These are phyloP conservation scores for Blastobotrys persicus DNA, from an alignment of 1,139 yeast genomes.

Conservation along the genomic window DNA sequence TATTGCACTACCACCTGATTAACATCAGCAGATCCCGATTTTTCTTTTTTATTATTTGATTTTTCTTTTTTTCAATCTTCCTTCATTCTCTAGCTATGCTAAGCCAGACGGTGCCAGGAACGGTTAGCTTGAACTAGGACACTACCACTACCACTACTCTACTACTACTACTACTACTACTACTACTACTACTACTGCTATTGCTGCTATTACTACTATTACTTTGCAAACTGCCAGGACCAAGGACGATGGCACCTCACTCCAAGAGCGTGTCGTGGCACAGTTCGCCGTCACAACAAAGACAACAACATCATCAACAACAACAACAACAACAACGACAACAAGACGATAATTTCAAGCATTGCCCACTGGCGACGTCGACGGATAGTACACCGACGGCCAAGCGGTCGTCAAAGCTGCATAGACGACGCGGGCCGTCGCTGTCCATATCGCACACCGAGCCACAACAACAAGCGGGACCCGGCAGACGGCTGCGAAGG, in stretches of 20 bases:
- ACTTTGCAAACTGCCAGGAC: too few species aligned
- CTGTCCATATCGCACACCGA: constrained; percentile 2
- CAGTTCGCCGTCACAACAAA: constrained; percentile 5
- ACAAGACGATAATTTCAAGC: too few species aligned
- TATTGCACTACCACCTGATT: not conserved
- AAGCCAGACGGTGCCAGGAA: not conserved
- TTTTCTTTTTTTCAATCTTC: too few species aligned
- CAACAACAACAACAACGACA: not conserved
- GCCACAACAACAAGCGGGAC: not conserved
- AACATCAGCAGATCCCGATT: not conserved
- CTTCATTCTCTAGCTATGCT: not conserved
- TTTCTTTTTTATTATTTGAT: too few species aligned
- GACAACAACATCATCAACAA: constrained; percentile 8
- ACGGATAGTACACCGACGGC: not conserved
- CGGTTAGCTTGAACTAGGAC: not conserved
- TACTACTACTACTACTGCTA: too few species aligned
- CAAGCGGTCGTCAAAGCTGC: constrained; percentile 4
- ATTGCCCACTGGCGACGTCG: constrained; percentile 8
- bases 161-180: too few species aligned
- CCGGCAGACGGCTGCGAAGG: not conserved
- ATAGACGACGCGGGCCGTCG: constrained; percentile 9
- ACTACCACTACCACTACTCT: too few species aligned
- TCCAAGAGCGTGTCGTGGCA: constrained; percentile 22
- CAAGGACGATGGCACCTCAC: constrained; percentile 15
- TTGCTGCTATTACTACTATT: too few species aligned